These are phyloP conservation scores for Candida sanyaensis DNA, from an alignment of 1,139 yeast species.

Conservation along the genomic window DNA sequence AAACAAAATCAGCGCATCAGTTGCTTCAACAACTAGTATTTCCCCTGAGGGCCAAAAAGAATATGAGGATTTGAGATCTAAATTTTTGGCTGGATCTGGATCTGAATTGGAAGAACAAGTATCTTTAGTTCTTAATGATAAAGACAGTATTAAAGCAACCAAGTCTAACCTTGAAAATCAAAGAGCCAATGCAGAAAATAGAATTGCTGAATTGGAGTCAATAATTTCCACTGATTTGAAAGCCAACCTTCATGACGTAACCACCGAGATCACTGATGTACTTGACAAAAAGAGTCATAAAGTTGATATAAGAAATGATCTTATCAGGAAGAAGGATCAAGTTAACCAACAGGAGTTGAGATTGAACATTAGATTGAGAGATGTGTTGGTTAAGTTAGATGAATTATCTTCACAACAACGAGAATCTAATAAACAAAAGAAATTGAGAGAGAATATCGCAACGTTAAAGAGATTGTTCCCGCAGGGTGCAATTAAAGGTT, in stretches of 20 bases:
- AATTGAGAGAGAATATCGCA: conserved; percentile 69
- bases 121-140: conserved; percentile 45
- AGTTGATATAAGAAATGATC: conserved; percentile 37
- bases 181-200: conserved; percentile 37
- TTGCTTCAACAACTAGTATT: conserved; percentile 32
- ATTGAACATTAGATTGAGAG: conserved; percentile 65
- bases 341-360: conserved; percentile 51
- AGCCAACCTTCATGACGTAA: conserved; percentile 34
- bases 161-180: conserved; percentile 46
- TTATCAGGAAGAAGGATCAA: conserved; percentile 49
- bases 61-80: conserved; percentile 61
- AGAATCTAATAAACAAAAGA: conserved; percentile 70
- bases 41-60: conserved; percentile 51
- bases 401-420: conserved; percentile 76
- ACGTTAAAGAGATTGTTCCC: conserved; percentile 73
- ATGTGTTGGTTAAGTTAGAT: conserved; percentile 60
- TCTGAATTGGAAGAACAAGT: conserved; percentile 56
- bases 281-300: conserved; percentile 41
- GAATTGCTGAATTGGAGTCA: conserved; percentile 37
- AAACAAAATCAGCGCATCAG: conserved; percentile 32
- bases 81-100: conserved; percentile 60
- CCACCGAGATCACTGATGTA: conserved; percentile 32
- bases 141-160: conserved; percentile 40
- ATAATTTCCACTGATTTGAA: conserved; percentile 33
- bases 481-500: conserved; percentile 68